These are phyloP conservation scores for Xylariaceae sp. DNA, from an alignment of 2,329 filamentous ascomycete species.

Conservation along the genomic window DNA sequence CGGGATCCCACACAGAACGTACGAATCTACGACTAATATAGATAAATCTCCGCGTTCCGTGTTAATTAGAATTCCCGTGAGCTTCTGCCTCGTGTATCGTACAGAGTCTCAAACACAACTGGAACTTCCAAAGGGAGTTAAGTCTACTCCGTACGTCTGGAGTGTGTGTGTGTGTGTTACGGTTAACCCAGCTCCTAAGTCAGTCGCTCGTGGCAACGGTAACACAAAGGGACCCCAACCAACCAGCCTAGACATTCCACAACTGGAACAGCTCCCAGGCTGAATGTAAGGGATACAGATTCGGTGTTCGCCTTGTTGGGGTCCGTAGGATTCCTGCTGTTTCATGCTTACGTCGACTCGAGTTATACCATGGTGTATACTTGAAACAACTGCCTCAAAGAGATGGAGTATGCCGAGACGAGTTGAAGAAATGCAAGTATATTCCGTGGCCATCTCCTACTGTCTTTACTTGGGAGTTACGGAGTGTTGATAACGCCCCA, in stretches of 20 bases:
- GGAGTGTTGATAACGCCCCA: too few species aligned
- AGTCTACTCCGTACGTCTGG: too few species aligned
- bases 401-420: neutral
- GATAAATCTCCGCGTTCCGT: neutral
- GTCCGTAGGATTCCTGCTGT: constrained; percentile 23
- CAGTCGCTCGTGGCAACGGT: neutral
- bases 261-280: neutral
- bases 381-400: neutral
- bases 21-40: neutral
- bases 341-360: constrained; percentile 3
- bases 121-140: neutral
- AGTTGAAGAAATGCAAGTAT: too few species aligned
- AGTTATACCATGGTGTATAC: constrained; percentile 1
- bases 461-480: too few species aligned
- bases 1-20: neutral
- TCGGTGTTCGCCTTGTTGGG: constrained; percentile 9
- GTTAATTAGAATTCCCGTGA: neutral
- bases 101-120: neutral
- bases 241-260: constrained; percentile 1
- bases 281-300: constrained; percentile 8
- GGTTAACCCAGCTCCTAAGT: neutral
- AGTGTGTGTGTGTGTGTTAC: neutral
- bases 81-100: neutral
- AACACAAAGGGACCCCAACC: constrained; percentile 25
- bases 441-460: too few species aligned